A percentile compares a stretch with the other conserved stretches of the same genome.
Conservation (phyloP, 257 asterid genomes). For the Solanum pinnatisectum region DNA sequence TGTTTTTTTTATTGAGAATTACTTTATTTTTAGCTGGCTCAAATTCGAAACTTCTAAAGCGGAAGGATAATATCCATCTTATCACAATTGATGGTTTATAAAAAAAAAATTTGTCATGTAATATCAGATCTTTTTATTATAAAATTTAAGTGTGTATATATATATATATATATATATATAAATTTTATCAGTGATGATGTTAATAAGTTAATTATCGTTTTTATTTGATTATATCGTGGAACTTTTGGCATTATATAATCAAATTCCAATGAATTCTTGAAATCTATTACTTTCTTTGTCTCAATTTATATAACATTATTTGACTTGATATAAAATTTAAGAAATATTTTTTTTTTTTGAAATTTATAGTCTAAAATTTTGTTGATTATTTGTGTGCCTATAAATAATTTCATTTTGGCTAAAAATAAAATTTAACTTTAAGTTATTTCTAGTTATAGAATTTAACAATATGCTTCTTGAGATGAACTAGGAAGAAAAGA, state of each 20-base stretch:
- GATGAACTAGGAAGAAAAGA: background rate
- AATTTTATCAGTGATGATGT: too few relatives aligned
- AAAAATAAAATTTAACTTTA: background rate
- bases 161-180: background rate
- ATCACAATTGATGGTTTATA: background rate
- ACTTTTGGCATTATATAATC: background rate
- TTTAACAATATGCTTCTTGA: background rate
- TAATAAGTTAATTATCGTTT: background rate
- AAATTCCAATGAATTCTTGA: background rate
- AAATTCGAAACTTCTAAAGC: background rate
- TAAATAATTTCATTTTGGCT: background rate
- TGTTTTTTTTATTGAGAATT: background rate
- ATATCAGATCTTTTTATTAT: background rate
- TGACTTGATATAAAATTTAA: background rate
- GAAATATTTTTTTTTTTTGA: background rate
- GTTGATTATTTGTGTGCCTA: background rate
- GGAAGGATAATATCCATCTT: background rate
- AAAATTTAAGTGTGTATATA: background rate
- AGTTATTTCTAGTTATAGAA: background rate
- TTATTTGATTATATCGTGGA: background rate
- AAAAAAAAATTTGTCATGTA: background rate
- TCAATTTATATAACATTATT: background rate
- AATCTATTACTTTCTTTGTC: background rate
- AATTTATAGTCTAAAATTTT: background rate
- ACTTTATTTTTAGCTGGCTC: background rate